phyloP scores from a whole-genome alignment of 768 basidiomycete genomes.

The Cystobasidiopsis lactophilus region DNA sequence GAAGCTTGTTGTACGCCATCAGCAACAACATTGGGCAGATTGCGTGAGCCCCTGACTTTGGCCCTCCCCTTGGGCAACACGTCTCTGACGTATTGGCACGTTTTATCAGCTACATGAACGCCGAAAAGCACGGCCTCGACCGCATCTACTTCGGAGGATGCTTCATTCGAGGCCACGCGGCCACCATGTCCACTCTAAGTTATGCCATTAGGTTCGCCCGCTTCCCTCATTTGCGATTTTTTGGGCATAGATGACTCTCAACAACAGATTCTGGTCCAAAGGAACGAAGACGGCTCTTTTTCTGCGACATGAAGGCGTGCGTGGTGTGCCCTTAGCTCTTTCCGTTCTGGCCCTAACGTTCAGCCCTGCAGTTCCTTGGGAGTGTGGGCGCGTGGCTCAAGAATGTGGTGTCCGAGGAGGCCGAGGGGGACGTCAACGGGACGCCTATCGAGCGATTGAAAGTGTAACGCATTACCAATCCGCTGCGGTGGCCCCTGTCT shows the following conservation, averaged over 20 bases:
- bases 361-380: conserved; percentile 34
- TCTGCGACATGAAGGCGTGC: conserved; percentile 95
- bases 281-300: conserved; percentile 91
- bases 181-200: conserved; percentile 87
- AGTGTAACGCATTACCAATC: background rate
- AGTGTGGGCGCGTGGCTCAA: conserved; percentile 95
- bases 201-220: conserved; percentile 57
- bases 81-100: conserved; percentile 14
- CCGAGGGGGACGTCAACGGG: background rate
- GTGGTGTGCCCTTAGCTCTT: conserved; percentile 19
- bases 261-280: conserved; percentile 84
- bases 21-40: conserved; percentile 99
- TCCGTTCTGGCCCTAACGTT: conserved; percentile 1
- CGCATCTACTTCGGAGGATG: conserved; percentile 98
- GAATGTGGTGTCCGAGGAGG: conserved; percentile 42
- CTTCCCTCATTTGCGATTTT: too few species aligned
- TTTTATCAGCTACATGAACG: conserved; percentile 75
- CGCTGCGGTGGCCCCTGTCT: background rate
- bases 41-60: too few species aligned
- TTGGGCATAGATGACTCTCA: too few species aligned
- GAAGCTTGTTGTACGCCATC: conserved; percentile 80
- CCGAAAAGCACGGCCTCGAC: conserved; percentile 89
- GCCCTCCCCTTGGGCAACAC: conserved; percentile 2
- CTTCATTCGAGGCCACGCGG: conserved; percentile 93
- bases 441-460: too few species aligned